Conservation (phyloP, 179 eudicot genomes). For the Camellia oleifera region DNA sequence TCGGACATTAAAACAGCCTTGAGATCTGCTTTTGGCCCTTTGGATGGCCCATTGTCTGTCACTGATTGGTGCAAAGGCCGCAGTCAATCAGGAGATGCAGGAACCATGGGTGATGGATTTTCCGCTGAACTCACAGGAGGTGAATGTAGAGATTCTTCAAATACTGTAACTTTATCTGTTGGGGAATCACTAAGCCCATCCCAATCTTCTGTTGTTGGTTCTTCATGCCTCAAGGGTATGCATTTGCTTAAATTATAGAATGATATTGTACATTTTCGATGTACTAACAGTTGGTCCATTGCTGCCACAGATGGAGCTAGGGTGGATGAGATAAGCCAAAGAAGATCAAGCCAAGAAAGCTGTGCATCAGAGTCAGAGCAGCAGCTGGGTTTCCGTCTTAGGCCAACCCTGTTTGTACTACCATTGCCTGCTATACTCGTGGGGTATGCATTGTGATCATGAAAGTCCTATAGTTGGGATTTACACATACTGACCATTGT, state of each 20-base stretch:
- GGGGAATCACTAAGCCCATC: conserved; percentile 81
- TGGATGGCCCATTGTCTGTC: conserved; percentile 86
- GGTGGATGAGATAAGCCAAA: conserved; percentile 61
- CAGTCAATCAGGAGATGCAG: conserved; percentile 62
- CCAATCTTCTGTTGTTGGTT: conserved; percentile 57
- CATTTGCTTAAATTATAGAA: conserved; percentile 10
- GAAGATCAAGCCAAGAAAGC: conserved; percentile 60
- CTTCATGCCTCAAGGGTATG: conserved; percentile 66
- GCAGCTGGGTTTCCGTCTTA: conserved; percentile 52
- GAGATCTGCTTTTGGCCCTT: conserved; percentile 80
- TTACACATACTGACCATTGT: not conserved
- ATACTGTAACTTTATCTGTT: conserved; percentile 42
- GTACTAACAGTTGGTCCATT: conserved; percentile 12
- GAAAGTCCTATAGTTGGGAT: not conserved
- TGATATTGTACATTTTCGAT: not conserved
- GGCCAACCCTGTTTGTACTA: conserved; percentile 65
- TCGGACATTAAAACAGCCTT: conserved; percentile 76
- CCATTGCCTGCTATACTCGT: conserved; percentile 88
- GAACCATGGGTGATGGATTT: conserved; percentile 55
- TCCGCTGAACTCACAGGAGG: conserved; percentile 75
- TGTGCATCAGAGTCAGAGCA: conserved; percentile 61
- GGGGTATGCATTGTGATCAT: conserved; percentile 55
- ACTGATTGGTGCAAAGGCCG: conserved; percentile 96
- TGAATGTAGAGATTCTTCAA: conserved; percentile 77
- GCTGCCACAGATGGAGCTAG: conserved; percentile 61